Base-by-base conservation (phyloP, 352 stramenopile genomes). In the Phytopythium aichiense region DNA sequence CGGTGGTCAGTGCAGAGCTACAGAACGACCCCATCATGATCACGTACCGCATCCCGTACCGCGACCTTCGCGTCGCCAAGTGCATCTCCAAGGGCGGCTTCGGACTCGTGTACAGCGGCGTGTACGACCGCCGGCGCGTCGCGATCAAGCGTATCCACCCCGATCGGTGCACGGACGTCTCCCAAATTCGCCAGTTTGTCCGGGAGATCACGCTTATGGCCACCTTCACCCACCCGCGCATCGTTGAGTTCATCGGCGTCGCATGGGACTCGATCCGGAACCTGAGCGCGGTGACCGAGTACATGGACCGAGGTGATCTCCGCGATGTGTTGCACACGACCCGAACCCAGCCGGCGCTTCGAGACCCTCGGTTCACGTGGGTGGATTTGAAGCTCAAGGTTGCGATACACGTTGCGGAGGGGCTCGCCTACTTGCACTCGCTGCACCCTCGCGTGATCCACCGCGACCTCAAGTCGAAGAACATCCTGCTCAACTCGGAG, bases 401-500 rank as follows among this genome's bases (percentile, higher is more conserved):
- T 55, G 74, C 84, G 1, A 55, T 91, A 13, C 74, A 91, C 58
- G 79, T 92, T 33, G 81, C 78, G 2, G 71, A 89, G 51, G 84
- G 67, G 28, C 73, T 91, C 31, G 67, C 64, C 38, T 92, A 89
- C 61, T 67, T 92, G 68, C 84, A 92, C 64, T 88, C 83, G 43
- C 63, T 79, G 20, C 73, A 68, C 30, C 81, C 81, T 12, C 85
- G 80, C 50, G 67, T 90, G 11, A 90, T 94, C 64, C 85, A 94
- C 45, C 81, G 85, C 33, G 85, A 94, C 43, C 73, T 94, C 56
- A 94, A 94, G 65, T 77, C 74, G 25, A 91, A 86, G 67, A 94
- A 94, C 51, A 77, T 94, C 52, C 60, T 94, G 42, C 64, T 94
- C 18, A 76, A 84, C 58, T 57, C 60, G 12, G 67, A 80, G 11